Evolutionary conservation across 164 flowering plant genomes (phyloP), one percentile per base, ranked within the genome.

Genomic region (Vitis riparia): DNA sequence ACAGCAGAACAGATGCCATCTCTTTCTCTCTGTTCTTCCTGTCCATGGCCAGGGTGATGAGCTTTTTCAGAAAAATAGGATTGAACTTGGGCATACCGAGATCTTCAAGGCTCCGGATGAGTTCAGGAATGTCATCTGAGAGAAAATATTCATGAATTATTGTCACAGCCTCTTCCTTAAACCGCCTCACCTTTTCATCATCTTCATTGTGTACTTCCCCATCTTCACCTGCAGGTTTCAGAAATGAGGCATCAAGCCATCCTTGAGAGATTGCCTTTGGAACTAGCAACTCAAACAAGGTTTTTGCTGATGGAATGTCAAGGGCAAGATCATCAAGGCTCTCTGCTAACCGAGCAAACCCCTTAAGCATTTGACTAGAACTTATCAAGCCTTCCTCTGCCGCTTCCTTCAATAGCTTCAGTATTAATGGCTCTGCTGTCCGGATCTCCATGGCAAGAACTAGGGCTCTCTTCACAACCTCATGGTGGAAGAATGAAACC

Each of bases 121-220:
- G 89, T 73, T 95, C 99, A 27, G 97, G 97, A 71, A 95, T 91
- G 75, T 95, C 99, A 82, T 93, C 98, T 0, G 99, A 93, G 58
- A 84, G 90, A 72, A 95, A 95, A 75, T 95, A 95, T 69, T 93
- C 99, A 70, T 89, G 97, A 68, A 95, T 95, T 55, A 93, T 91
- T 1, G 91, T 67, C 50, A 95, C 98, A 55, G 71, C 80, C 79
- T 95, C 93, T 74, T 89, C 84, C 82, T 95, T 95, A 76, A 82
- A 95, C 15, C 71, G 84, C 65, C 74, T 84, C 69, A 93, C 47
- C 50, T 81, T 89, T 56, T 79, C 82, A 55, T 78, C 82, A 73
- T 82, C 86, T 56, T 77, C 84, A 13, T 74, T 73, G 55, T 49
- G 75, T 1, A 32, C 47, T 8, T 80, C 80, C 15, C 88, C 90